Base-by-base conservation (phyloP, 164 flowering plant genomes). In the Akebia trifoliata region DNA sequence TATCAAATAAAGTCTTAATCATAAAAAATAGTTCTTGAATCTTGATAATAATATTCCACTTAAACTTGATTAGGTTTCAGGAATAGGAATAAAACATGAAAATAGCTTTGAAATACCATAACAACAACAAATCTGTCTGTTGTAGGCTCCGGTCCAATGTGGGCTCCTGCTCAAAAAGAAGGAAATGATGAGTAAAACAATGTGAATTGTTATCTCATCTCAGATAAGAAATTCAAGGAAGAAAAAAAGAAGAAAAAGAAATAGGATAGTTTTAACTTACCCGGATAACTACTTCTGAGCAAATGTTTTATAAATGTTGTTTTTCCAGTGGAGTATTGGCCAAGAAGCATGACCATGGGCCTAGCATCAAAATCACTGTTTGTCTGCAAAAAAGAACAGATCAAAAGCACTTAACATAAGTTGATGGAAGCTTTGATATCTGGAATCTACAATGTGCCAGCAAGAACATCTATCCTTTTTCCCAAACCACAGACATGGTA, bases 321-420 rank as follows among this genome's bases (percentile, higher is more conserved):
- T 74, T 94, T 94, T 36, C 99, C 99, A 20, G 99, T 94, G 21
- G 99, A 94, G 56, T 94, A 94, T 59, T 94, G 99, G 38, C 99
- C 99, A 83, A 94, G 70, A 43, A 94, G 90, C 99, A 94, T 94
- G 52, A 94, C 97, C 99, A 94, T 94, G 4, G 99, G 99, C 69
- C 74, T 87, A 47, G 97, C 92, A 73, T 94, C 99, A 77, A 94
- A 94, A 63, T 94, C 99, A 72, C 97, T 94, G 59, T 74, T 81
- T 47, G 96, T 79, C 99, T 93, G 74, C 68, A 67, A 24, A 40
- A 54, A 38, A 9, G 5, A 35, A 64, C 26, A n/a, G n/a, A n/a
- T n/a, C n/a, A n/a, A n/a, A n/a, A n/a, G n/a, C n/a, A n/a, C n/a
- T n/a, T n/a, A n/a, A n/a, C n/a, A n/a, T n/a, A n/a, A n/a, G n/a